These are phyloP conservation scores for Wallacemonas sp. DNA, from an alignment of 208 protist genomes.

Conservation along the genomic window DNA sequence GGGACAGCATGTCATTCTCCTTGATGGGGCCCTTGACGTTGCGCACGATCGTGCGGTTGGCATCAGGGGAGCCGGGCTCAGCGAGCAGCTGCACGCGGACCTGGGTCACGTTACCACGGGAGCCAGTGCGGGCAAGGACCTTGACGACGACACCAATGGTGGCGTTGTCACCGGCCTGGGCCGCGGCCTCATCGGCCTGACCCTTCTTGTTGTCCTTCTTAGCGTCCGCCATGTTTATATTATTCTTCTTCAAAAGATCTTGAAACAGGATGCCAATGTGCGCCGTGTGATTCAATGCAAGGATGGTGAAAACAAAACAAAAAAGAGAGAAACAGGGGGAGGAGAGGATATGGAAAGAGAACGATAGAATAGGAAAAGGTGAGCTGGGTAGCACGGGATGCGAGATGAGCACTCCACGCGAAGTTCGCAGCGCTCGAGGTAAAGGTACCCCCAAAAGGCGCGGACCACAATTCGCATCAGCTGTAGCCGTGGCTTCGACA, in stretches of 20 bases:
- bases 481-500: too few species aligned
- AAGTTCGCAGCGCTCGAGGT: too few species aligned
- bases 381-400: too few species aligned
- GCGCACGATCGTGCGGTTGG: conserved; percentile 97
- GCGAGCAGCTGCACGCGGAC: conserved; percentile 96
- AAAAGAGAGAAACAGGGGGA: background rate
- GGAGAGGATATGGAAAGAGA: too few species aligned
- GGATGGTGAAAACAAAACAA: background rate
- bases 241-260: conserved; percentile 16
- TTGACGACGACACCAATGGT: conserved; percentile 97
- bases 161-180: conserved; percentile 70
- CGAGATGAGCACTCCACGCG: too few species aligned
- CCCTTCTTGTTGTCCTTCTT: conserved; percentile 91
- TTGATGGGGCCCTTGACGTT: conserved; percentile 99
- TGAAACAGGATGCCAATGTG: background rate
- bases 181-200: conserved; percentile 70
- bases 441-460: too few species aligned
- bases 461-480: too few species aligned
- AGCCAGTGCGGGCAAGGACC: conserved; percentile 99
- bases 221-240: conserved; percentile 58
- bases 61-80: conserved; percentile 83
- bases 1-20: conserved; percentile 98
- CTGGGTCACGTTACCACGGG: conserved; percentile 99
- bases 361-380: too few species aligned
- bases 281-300: background rate